Percentiles rank a stretch among this genome's conserved stretches.
Evolutionary conservation across 768 basidiomycete genomes (phyloP).

Genomic region (Tricholoma sp.): DNA sequence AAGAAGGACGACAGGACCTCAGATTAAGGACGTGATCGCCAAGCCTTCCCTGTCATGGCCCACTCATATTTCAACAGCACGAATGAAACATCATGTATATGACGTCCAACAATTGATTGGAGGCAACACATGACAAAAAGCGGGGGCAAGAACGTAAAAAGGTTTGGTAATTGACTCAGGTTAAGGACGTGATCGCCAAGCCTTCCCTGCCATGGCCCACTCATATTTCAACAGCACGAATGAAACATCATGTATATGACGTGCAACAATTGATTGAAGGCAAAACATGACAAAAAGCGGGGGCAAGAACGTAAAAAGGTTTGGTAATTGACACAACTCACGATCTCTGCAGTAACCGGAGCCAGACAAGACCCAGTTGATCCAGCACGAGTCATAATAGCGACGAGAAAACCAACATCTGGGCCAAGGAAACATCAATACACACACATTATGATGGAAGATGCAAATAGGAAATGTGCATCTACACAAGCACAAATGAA

Average conservation of each 20-base stretch:
- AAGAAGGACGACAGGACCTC: no score
- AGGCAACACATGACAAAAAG: background rate
- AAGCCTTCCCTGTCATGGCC: no score
- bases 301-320: background rate
- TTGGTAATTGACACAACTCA: slow-evolving; percentile 22
- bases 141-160: background rate
- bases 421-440: background rate
- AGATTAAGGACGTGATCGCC: no score
- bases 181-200: no score
- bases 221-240: no score
- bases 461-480: background rate
- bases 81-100: no score
- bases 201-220: no score
- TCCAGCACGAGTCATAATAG: slow-evolving; percentile 54
- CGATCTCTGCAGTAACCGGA: slow-evolving; percentile 58
- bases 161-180: background rate
- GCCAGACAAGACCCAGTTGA: slow-evolving; percentile 35
- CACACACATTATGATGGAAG: no score
- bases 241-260: no score
- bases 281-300: background rate
- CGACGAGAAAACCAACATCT: slow-evolving; percentile 6
- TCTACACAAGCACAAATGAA: background rate
- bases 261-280: no score
- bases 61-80: no score
- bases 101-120: no score